These are phyloP conservation scores for Solanum lycopersicoides DNA, from an alignment of 257 asterid species.

Conservation along the genomic window DNA sequence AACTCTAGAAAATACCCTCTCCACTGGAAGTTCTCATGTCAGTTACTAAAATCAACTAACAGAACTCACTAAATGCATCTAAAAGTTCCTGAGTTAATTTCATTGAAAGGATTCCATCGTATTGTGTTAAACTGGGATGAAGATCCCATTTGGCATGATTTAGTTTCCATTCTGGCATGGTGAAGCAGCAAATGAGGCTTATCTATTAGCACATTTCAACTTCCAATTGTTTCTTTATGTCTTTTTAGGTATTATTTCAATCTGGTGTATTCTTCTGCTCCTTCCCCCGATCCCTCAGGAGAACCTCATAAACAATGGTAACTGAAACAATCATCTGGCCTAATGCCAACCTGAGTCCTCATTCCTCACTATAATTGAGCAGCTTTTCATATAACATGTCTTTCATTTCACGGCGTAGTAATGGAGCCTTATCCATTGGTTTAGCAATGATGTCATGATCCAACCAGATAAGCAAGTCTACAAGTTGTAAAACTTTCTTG, in stretches of 20 bases:
- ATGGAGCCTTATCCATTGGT: background rate
- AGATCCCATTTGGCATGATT: background rate
- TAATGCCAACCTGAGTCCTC: background rate
- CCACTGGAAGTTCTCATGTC: background rate
- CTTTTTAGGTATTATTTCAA: background rate
- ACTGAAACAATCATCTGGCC: background rate
- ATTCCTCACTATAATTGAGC: background rate
- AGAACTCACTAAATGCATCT: background rate
- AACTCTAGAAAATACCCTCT: background rate
- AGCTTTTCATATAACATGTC: background rate
- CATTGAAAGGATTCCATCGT: background rate
- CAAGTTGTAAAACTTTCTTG: background rate
- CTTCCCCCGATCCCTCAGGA: background rate
- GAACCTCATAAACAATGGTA: background rate
- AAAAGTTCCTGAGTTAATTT: background rate
- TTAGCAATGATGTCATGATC: background rate
- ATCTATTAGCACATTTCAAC: background rate
- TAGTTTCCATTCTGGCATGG: background rate
- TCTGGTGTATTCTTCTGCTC: background rate
- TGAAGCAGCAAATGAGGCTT: background rate
- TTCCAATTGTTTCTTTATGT: background rate
- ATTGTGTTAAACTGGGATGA: background rate
- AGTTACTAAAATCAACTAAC: background rate
- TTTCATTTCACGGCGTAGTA: background rate
- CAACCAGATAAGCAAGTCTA: background rate